Base-by-base conservation (phyloP, 192 early-diverging fungal species). In the Linnemannia elongata region DNA sequence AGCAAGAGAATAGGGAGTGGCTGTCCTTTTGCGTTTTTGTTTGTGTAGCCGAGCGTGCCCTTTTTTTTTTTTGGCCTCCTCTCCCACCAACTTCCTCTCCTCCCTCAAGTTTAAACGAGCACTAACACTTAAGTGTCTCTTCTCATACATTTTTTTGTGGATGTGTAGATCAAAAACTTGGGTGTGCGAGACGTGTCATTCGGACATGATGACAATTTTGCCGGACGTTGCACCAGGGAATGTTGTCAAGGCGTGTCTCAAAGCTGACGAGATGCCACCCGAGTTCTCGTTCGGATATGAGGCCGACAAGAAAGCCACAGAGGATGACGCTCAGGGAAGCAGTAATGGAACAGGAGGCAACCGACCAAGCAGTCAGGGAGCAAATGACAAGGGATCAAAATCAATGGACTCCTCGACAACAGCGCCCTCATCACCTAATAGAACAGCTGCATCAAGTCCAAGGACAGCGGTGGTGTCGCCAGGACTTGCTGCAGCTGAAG, bases 221-320 rank as follows among this genome's bases (percentile, higher is more conserved):
- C 81, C 86, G 3, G 90, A 91, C 82, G 79, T 82, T 0, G 72
- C 85, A 44, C 85, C 85, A 24, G 85, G 78, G 54, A 68, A 87
- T 70, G 85, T 45, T 22, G 79, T 87, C 36, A 87, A 87, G 47
- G 85, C 72, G 4, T 87, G 72, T 1, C 63, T 87, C 22, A 87
- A 87, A 60, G 76, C 75, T 13, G 85, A 75, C 20, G 85, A 87
- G 68, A 81, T 87, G 79, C 85, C 85, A n/a, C 82, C 82, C 22
- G 85, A 87, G 54, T 87, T 87, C 42, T 87, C 85, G 27, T 87
- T 87, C 63, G 85, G 85, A 35, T 87, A 87, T 55, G 85, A 87
- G 72, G 60, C 70, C 3, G 85, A 87, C 52, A 81, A 81, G 72
- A 87, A 80, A 66, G 49, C 68, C 36, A 74, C 35, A 22, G 45